phyloP scores from a whole-genome alignment of 2,329 filamentous ascomycete species.

The Paraphaeosphaeria sporulosa region DNA sequence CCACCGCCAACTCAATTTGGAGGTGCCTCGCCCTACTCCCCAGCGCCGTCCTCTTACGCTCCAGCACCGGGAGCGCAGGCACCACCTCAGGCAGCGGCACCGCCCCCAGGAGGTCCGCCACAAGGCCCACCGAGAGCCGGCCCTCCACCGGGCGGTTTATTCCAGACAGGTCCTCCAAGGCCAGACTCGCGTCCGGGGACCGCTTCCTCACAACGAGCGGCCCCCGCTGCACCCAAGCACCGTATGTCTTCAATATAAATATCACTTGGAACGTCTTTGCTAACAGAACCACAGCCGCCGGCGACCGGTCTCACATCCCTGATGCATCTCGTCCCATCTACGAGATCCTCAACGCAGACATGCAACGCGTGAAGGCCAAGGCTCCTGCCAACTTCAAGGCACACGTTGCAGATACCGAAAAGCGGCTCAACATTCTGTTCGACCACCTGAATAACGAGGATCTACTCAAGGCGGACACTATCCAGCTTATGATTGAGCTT shows the following conservation, averaged over 20 bases:
- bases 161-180: conserved; percentile 50
- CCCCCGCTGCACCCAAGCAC: conserved; percentile 68
- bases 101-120: conserved; percentile 42
- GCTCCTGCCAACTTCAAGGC: conserved; percentile 86
- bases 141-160: conserved; percentile 51
- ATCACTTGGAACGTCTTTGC: conserved; percentile 19
- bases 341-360: conserved; percentile 81
- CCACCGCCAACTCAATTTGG: conserved; percentile 50
- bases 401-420: conserved; percentile 93
- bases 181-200: conserved; percentile 55
- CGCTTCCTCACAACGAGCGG: conserved; percentile 58
- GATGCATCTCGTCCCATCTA: conserved; percentile 77
- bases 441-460: conserved; percentile 98
- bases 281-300: conserved; percentile 59
- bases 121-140: conserved; percentile 55
- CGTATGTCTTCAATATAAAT: conserved; percentile 60
- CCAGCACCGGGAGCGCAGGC: conserved; percentile 29
- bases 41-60: conserved; percentile 20
- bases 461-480: conserved; percentile 80
- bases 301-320: conserved; percentile 91
- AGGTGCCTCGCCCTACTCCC: conserved; percentile 48
- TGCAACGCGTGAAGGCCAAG: conserved; percentile 85
- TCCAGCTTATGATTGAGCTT: conserved; percentile 70
- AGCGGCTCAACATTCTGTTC: conserved; percentile 90
- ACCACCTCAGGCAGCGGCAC: conserved; percentile 50